phyloP scores from a whole-genome alignment of 2,329 filamentous ascomycete genomes.

The Colletotrichum truncatum region DNA sequence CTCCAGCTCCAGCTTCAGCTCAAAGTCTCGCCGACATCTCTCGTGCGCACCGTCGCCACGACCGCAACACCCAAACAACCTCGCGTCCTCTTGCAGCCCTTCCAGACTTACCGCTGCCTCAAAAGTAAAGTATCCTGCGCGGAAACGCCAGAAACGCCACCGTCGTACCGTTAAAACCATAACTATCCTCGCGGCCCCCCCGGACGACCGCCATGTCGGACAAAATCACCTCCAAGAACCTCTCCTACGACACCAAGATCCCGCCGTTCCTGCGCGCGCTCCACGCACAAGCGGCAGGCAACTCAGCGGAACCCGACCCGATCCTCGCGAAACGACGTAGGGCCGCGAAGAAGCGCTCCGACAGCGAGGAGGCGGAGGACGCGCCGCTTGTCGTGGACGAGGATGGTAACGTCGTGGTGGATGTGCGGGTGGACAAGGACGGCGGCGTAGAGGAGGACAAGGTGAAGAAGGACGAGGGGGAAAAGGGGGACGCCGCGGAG shows the following conservation, averaged over 20 bases:
- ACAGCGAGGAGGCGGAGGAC: conserved; percentile 79
- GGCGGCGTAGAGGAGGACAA: conserved; percentile 47
- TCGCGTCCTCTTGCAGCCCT: too few species aligned
- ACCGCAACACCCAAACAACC: too few species aligned
- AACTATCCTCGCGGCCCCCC: conserved; percentile 31
- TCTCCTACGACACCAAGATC: conserved; percentile 69
- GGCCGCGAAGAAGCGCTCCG: conserved; percentile 63
- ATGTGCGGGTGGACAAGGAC: conserved; percentile 55
- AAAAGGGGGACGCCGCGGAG: conserved; percentile 34
- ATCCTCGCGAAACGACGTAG: conserved; percentile 59
- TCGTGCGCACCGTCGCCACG: too few species aligned
- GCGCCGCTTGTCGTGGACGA: conserved; percentile 80
- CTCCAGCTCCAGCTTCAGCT: too few species aligned
- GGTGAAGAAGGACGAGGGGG: conserved; percentile 38
- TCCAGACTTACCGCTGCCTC: too few species aligned
- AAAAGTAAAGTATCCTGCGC: too few species aligned
- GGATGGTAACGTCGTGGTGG: conserved; percentile 70
- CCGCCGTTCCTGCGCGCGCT: conserved; percentile 70
- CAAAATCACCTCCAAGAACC: conserved; percentile 76
- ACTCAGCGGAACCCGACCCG: conserved; percentile 60
- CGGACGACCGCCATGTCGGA: conserved; percentile 50
- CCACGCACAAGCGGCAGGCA: conserved; percentile 59
- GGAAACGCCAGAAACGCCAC: too few species aligned
- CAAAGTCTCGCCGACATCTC: too few species aligned
- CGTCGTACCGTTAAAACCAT: too few species aligned